phyloP scores from a whole-genome alignment of 1,284 basidiomycete genomes.

The Puccinia coronata region DNA sequence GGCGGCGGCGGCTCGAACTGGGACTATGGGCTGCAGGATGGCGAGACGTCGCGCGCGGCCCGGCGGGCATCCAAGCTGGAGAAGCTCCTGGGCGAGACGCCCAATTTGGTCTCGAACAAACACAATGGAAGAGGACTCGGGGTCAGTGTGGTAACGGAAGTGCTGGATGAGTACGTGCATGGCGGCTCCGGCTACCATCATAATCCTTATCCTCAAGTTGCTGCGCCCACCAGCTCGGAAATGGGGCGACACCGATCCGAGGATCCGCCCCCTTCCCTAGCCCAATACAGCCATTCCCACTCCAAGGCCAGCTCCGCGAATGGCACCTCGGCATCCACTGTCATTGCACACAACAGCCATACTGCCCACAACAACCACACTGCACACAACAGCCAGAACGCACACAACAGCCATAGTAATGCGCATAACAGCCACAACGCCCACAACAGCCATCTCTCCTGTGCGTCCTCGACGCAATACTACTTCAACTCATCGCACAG shows the following conservation, averaged over 20 bases:
- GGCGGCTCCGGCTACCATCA: too few species aligned
- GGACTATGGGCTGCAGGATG: too few species aligned
- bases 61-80: background rate
- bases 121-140: background rate
- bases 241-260: background rate
- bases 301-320: background rate
- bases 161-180: background rate
- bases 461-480: background rate
- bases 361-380: too few species aligned
- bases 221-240: background rate
- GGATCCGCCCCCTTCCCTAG: background rate
- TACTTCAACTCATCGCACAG: background rate
- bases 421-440: too few species aligned
- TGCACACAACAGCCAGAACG: too few species aligned
- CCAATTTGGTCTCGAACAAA: background rate
- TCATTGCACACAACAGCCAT: too few species aligned
- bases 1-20: too few species aligned
- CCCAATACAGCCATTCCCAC: background rate
- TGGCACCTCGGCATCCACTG: background rate
- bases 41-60: background rate
- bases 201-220: too few species aligned
- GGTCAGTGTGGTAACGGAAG: background rate
- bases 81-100: background rate
- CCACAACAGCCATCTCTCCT: background rate
- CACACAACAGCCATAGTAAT: too few species aligned